Evolutionary conservation across 2,329 filamentous ascomycete species (phyloP).

Genomic region (Zymoseptoria crescenta): DNA sequence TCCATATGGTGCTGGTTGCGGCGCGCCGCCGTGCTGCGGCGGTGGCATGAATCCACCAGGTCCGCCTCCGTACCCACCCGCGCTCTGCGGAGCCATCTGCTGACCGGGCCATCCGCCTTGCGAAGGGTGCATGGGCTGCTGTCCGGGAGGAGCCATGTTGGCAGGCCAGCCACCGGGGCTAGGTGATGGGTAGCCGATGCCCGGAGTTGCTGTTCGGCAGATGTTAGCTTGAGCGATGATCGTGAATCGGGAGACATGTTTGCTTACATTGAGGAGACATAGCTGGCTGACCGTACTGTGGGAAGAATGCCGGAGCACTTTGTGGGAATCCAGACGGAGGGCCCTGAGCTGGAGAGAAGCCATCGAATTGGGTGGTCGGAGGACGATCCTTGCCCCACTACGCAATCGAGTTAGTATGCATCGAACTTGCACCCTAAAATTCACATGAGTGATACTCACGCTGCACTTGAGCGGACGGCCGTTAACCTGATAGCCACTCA

Average conservation of each 20-base stretch:
- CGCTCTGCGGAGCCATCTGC: constrained; percentile 48
- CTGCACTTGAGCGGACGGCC: constrained; percentile 96
- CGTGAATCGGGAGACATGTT: constrained; percentile 1
- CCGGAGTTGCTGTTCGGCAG: constrained; percentile 38
- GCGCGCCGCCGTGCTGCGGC: constrained; percentile 28
- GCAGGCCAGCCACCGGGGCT: constrained; percentile 52
- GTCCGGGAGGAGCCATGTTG: constrained; percentile 38
- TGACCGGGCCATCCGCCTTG: constrained; percentile 38
- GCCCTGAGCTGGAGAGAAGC: constrained; percentile 67
- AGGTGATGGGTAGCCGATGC: constrained; percentile 57
- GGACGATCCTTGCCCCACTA: constrained; percentile 99
- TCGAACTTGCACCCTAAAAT: constrained; percentile 22
- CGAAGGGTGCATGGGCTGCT: constrained; percentile 11
- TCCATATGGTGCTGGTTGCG: constrained; percentile 32
- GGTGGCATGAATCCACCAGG: constrained; percentile 43
- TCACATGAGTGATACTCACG: constrained; percentile 52
- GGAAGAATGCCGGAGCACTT: constrained; percentile 71
- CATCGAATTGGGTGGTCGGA: constrained; percentile 72
- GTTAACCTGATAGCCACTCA: constrained; percentile 97
- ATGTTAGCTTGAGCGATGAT: constrained; percentile 1
- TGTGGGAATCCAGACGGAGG: constrained; percentile 58
- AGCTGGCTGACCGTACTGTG: constrained; percentile 77
- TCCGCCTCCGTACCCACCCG: constrained; percentile 67
- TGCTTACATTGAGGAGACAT: constrained; percentile 47
- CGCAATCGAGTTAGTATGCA: constrained; percentile 24